phyloP scores from a whole-genome alignment of 345 rosid genomes.

The Hevea brasiliensis region DNA sequence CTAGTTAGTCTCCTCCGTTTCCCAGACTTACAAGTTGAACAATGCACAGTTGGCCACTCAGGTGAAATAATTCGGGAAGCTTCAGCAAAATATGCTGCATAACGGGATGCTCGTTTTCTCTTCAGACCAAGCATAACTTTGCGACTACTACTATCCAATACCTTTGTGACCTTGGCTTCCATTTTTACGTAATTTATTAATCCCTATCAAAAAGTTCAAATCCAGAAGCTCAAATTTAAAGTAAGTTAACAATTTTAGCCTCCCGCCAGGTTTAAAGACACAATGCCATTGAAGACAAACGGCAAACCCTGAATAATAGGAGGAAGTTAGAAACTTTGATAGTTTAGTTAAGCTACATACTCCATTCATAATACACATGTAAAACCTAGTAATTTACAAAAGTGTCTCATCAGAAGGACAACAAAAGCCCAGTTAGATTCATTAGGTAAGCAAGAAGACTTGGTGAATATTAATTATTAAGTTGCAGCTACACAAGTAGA shows the following conservation, averaged over 20 bases:
- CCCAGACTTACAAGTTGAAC: slow-evolving; percentile 25
- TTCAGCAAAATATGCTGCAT: slow-evolving; percentile 42
- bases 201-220: slow-evolving; percentile 50
- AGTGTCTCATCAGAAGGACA: too few species aligned
- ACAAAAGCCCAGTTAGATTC: too few species aligned
- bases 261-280: slow-evolving; percentile 42
- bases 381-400: too few species aligned
- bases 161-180: slow-evolving; percentile 40
- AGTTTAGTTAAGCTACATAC: too few species aligned
- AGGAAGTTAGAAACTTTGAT: too few species aligned
- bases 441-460: too few species aligned
- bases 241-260: slow-evolving; percentile 32
- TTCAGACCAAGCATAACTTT: slow-evolving; percentile 41
- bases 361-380: too few species aligned
- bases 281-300: slow-evolving; percentile 29
- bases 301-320: neutral
- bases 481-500: too few species aligned
- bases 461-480: too few species aligned
- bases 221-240: slow-evolving; percentile 40
- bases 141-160: slow-evolving; percentile 24
- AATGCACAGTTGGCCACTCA: slow-evolving; percentile 33
- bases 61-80: slow-evolving; percentile 34
- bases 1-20: slow-evolving; percentile 56
- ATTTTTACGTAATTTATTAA: slow-evolving; percentile 47
- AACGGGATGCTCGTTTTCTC: slow-evolving; percentile 46